These are phyloP conservation scores for Colletotrichum musicola DNA, from an alignment of 2,329 filamentous ascomycete species.

Conservation along the genomic window DNA sequence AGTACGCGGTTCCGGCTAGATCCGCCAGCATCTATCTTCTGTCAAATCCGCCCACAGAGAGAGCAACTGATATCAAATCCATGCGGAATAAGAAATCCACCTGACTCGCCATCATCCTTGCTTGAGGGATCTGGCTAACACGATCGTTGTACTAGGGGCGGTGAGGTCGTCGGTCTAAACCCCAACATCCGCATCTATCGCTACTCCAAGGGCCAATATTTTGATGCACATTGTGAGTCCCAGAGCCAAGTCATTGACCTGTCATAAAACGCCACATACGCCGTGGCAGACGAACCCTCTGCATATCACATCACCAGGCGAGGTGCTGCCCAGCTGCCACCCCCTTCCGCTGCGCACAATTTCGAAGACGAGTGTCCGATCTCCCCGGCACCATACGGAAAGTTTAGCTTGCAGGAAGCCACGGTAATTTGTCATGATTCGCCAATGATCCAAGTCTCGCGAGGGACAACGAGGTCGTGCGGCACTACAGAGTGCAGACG, in stretches of 20 bases:
- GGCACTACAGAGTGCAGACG: not conserved
- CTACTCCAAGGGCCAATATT: constrained; percentile 88
- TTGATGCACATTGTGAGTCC: constrained; percentile 87
- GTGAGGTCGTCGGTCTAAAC: constrained; percentile 85
- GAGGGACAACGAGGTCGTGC: not conserved
- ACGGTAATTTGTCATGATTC: constrained; percentile 16
- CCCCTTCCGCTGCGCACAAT: not conserved
- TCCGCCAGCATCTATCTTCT: constrained; percentile 16
- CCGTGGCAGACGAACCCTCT: constrained; percentile 3
- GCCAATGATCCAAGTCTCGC: not conserved
- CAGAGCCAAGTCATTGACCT: constrained; percentile 23
- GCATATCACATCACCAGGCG: constrained; percentile 5
- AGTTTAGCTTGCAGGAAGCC: constrained; percentile 10
- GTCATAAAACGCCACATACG: constrained; percentile 31
- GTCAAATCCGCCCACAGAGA: constrained; percentile 9
- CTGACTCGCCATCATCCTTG: not conserved
- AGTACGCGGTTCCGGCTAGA: constrained; percentile 33
- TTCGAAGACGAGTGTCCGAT: not conserved
- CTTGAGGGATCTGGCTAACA: constrained; percentile 11
- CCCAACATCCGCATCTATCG: constrained; percentile 91
- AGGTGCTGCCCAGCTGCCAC: not conserved
- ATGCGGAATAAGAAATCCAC: constrained; percentile 14
- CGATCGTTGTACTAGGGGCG: constrained; percentile 71
- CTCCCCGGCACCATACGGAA: not conserved
- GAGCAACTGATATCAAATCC: constrained; percentile 20